Evolutionary conservation across 2,329 filamentous ascomycete genomes (phyloP), one percentile per base, ranked within the genome.

Genomic region (Botrytis elliptica): DNA sequence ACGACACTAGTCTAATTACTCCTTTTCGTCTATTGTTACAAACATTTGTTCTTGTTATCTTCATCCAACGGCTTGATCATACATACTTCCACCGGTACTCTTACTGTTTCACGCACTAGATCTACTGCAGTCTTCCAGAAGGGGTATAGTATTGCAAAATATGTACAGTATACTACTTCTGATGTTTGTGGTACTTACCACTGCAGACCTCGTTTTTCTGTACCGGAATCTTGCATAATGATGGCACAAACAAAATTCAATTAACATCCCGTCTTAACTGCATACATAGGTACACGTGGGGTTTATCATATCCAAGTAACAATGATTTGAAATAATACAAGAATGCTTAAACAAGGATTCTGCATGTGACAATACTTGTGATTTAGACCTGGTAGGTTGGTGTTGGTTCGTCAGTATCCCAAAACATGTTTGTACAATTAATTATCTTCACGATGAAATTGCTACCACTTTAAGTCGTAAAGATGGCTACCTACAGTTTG

Each of bases 141-240:
- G 33, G 49, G 49, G 49, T 25, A 52, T 25, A 44, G 33, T 46
- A 42, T 57, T 22, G 46, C 22, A 57, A 36, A 57, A 52, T 65
- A 55, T 64, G 63, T 68, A 68, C 63, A 49, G 40, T 67, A 52
- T 68, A 33, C 64, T 72, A 52, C 49, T 36, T 36, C n/a, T 20
- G 38, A 49, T 57, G 36, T 67, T 66, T 55, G 46, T 60, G 65
- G 25, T 40, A 59, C 71, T 59, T 68, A 55, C 36, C 44, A 46
- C 46, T n/a, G 38, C 63, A 67, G 44, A 67, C 62, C 63, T 72
- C 70, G 71, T 69, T 72, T 68, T 65, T 44, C 69, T 71, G 40
- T 38, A 72, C 29, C 52, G 52, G 71, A 72, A 69, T 72, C 71
- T 68, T 72, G 71, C 63, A 72, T 68, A 60, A 72, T 69, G 63